Evolutionary conservation across 768 basidiomycete genomes (phyloP).

Genomic region (Boletus bicolor): DNA sequence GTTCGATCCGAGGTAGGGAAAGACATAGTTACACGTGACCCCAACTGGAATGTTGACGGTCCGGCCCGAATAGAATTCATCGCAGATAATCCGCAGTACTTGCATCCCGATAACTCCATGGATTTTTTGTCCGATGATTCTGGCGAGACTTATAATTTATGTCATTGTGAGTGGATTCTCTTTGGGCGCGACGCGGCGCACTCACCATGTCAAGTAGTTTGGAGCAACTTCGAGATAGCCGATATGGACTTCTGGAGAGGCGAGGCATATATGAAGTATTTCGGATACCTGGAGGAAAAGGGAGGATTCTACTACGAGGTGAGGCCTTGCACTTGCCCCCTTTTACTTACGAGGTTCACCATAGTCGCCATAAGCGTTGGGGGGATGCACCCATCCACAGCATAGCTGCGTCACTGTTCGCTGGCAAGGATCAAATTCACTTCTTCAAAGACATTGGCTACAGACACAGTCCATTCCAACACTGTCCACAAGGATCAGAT

Average conservation of each 20-base stretch:
- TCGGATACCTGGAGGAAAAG: slow-evolving; percentile 71
- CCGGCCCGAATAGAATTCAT: slow-evolving; percentile 51
- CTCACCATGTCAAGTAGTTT: slow-evolving; percentile 48
- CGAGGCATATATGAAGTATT: slow-evolving; percentile 79
- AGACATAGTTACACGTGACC: slow-evolving; percentile 23
- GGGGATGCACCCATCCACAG: slow-evolving; percentile 93
- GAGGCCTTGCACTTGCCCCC: neutral
- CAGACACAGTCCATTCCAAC: slow-evolving; percentile 91
- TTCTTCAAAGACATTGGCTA: slow-evolving; percentile 96
- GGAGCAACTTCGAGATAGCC: slow-evolving; percentile 94
- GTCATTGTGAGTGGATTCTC: slow-evolving; percentile 49
- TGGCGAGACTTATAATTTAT: slow-evolving; percentile 61
- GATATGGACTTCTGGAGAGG: slow-evolving; percentile 81
- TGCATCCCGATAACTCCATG: slow-evolving; percentile 58
- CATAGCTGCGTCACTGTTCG: slow-evolving; percentile 87
- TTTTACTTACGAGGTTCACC: slow-evolving; percentile 3
- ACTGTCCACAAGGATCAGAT: slow-evolving; percentile 76
- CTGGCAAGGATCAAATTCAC: slow-evolving; percentile 85
- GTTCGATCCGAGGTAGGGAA: slow-evolving; percentile 48
- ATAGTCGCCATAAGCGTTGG: slow-evolving; percentile 59
- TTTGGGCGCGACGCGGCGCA: neutral
- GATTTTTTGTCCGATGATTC: slow-evolving; percentile 64
- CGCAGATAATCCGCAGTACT: slow-evolving; percentile 48
- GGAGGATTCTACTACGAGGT: slow-evolving; percentile 93
- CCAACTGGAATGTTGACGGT: slow-evolving; percentile 34